Percentiles rank a stretch among this genome's conserved stretches.
Evolutionary conservation across 2,329 filamentous ascomycete genomes (phyloP).

Genomic region (Phialophora chinensis): DNA sequence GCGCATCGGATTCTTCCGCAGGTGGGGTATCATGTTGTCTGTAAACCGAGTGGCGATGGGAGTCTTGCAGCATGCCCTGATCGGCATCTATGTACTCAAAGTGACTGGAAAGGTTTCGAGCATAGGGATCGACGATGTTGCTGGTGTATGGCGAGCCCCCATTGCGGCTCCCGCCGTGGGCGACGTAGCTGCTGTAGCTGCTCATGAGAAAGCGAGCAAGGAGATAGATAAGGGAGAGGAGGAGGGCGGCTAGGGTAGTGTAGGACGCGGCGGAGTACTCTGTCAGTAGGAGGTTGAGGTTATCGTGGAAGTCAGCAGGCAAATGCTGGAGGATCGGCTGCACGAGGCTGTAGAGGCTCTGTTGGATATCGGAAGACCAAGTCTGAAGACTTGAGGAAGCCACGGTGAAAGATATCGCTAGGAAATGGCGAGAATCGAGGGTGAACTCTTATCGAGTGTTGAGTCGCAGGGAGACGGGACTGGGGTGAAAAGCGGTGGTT

Average conservation of each 20-base stretch:
- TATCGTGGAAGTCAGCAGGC: constrained; percentile 29
- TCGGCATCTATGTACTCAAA: constrained; percentile 40
- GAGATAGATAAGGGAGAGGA: constrained; percentile 39
- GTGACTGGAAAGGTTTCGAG: constrained; percentile 33
- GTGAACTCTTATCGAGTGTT: background rate
- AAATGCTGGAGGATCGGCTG: constrained; percentile 27
- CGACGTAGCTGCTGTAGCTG: constrained; percentile 34
- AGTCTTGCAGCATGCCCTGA: constrained; percentile 31
- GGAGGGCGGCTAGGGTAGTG: constrained; percentile 37
- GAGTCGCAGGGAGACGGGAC: background rate
- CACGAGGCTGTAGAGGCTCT: constrained; percentile 28
- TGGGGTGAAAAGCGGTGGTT: constrained; percentile 6
- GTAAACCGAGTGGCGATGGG: constrained; percentile 28
- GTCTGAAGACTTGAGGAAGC: constrained; percentile 37
- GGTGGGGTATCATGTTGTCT: constrained; percentile 26
- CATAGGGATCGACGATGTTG: constrained; percentile 29
- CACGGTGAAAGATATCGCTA: constrained; percentile 35
- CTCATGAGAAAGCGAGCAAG: constrained; percentile 39
- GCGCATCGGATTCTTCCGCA: constrained; percentile 45
- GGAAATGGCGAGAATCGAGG: background rate
- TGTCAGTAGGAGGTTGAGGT: constrained; percentile 28
- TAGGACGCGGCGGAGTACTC: constrained; percentile 37
- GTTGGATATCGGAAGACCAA: constrained; percentile 31
- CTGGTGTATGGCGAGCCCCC: constrained; percentile 36
- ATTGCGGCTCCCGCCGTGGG: constrained; percentile 31